These are phyloP conservation scores for Geotrichum australiense DNA, from an alignment of 1,139 yeast genomes.

Conservation along the genomic window DNA sequence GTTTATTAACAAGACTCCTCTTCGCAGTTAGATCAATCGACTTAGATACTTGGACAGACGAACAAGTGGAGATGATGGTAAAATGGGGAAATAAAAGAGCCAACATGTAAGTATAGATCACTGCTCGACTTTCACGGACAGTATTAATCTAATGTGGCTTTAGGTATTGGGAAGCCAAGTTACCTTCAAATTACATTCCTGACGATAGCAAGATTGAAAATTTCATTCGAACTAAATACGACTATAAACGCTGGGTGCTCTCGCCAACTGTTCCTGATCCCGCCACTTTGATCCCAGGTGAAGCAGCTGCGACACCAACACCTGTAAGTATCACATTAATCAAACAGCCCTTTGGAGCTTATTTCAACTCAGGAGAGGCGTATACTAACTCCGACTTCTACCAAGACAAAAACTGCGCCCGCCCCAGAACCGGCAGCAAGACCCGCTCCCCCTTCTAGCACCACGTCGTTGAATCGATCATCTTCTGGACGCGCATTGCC, in stretches of 20 bases:
- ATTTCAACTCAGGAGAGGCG: background rate
- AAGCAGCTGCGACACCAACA: background rate
- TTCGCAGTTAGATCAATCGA: slow-evolving; percentile 56
- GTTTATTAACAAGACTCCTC: background rate
- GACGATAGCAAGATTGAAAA: slow-evolving; percentile 81
- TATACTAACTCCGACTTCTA: background rate
- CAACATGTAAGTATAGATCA: slow-evolving; percentile 40
- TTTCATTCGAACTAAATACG: slow-evolving; percentile 87
- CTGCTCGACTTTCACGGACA: background rate
- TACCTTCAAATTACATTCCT: slow-evolving; percentile 67
- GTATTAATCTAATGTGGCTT: background rate
- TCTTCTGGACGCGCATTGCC: slow-evolving; percentile 2
- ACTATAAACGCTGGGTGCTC: slow-evolving; percentile 75
- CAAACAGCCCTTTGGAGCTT: too few species aligned
- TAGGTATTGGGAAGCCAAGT: slow-evolving; percentile 67
- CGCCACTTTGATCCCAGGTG: slow-evolving; percentile 32
- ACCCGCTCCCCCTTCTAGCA: slow-evolving; percentile 2
- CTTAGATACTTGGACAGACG: slow-evolving; percentile 94
- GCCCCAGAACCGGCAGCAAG: slow-evolving; percentile 1
- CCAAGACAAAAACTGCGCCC: slow-evolving; percentile 3
- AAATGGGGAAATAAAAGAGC: slow-evolving; percentile 82
- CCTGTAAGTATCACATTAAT: background rate
- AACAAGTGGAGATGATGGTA: slow-evolving; percentile 75
- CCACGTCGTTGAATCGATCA: background rate
- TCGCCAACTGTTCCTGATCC: slow-evolving; percentile 54